These are phyloP conservation scores for Paramecium pentaurelia DNA, from an alignment of 73 alveolate genomes.

Conservation along the genomic window DNA sequence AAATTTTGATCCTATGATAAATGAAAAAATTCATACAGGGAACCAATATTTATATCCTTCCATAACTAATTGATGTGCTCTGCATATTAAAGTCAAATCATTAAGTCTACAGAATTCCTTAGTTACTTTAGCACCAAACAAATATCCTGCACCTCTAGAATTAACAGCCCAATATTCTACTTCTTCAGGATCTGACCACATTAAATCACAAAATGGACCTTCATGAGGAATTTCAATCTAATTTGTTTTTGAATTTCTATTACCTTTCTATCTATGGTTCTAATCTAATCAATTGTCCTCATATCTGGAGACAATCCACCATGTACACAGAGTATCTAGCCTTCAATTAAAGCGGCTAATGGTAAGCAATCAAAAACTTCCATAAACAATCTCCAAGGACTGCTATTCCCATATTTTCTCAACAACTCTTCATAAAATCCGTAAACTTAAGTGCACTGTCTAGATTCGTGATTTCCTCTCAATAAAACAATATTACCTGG, in stretches of 20 bases:
- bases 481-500: slow-evolving; percentile 54
- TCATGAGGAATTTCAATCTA: slow-evolving; percentile 82
- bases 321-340: slow-evolving; percentile 87
- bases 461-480: slow-evolving; percentile 65
- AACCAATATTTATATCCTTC: slow-evolving; percentile 90
- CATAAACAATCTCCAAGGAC: slow-evolving; percentile 78
- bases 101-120: slow-evolving; percentile 78
- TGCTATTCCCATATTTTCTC: slow-evolving; percentile 86
- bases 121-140: slow-evolving; percentile 72
- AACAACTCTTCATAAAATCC: slow-evolving; percentile 83
- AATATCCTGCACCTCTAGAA: slow-evolving; percentile 64
- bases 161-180: slow-evolving; percentile 84
- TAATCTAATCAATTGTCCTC: slow-evolving; percentile 81
- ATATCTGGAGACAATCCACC: slow-evolving; percentile 95
- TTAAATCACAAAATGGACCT: slow-evolving; percentile 85
- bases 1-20: slow-evolving; percentile 74
- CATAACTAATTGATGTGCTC: slow-evolving; percentile 83
- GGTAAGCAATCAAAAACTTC: slow-evolving; percentile 78
- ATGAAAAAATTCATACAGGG: slow-evolving; percentile 65
- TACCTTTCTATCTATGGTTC: slow-evolving; percentile 72
- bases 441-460: slow-evolving; percentile 65
- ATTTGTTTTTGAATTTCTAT: not conserved
- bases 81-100: slow-evolving; percentile 77
- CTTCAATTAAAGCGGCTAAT: slow-evolving; percentile 84
- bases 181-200: slow-evolving; percentile 94